Base-by-base conservation (phyloP, 2,329 filamentous ascomycete genomes). In the Lojkania enalia region DNA sequence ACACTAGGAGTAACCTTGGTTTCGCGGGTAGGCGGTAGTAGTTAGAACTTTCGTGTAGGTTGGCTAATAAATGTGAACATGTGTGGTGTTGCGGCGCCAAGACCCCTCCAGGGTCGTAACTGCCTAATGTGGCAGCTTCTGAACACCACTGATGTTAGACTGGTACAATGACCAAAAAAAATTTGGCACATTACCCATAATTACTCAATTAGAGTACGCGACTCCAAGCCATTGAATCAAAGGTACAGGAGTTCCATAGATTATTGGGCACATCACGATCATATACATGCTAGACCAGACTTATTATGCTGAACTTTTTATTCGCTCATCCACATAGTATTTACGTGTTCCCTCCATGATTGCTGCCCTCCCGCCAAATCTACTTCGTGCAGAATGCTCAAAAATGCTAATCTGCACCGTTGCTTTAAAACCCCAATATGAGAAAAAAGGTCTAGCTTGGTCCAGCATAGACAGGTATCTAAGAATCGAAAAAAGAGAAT, bases 381-480 rank as follows among this genome's bases (percentile, higher is more conserved):
- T 45, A 39, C 54, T 55, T 46, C 46, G 54, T 52, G 42, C 47
- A 46, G 45, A 48, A 48, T 54, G 51, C 48, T 49, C n/a, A 55
- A 55, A 51, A 57, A 56, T 57, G 54, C 56, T 44, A 33, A 37
- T 52, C 53, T 33, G 35, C 33, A 39, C 42, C 18, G 40, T 36
- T 19, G 30, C 35, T 20, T 38, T 20, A 15, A 25, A 40, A 39
- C 35, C 30, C 23, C 41, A 18, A 42, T 23, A 27, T 29, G 39
- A 49, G 55, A 57, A 57, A 66, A 67, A 66, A 63, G 58, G 59
- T 66, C 65, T 56, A 55, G 62, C 63, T 52, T 56, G 41, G 55
- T 18, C 20, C 49, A 57, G 55, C 64, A 48, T 54, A 61, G 65
- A 68, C 66, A 67, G 67, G 67, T 71, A 71, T 71, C 67, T 69